phyloP scores from a whole-genome alignment of 768 basidiomycete species.

The Mycena amicta region DNA sequence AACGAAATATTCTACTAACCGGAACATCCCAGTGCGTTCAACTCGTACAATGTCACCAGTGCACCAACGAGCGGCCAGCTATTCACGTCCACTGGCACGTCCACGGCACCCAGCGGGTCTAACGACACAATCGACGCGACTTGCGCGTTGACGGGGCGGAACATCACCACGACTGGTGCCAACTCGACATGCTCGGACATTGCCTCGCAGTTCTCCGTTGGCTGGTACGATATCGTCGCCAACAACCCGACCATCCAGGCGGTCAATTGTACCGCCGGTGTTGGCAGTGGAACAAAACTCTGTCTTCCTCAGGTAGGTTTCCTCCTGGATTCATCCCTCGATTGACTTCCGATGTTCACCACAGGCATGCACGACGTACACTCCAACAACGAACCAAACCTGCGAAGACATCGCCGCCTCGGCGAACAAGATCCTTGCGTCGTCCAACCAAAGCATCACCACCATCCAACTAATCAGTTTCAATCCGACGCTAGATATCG shows the following conservation, averaged over 20 bases:
- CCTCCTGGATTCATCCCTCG: background rate
- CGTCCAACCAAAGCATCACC: slow-evolving; percentile 4
- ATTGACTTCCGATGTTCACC: background rate
- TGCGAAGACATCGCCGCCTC: slow-evolving; percentile 6
- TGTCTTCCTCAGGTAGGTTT: slow-evolving; percentile 3
- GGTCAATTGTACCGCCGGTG: background rate
- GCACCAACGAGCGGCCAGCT: background rate
- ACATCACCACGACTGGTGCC: background rate
- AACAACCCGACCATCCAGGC: slow-evolving; percentile 4
- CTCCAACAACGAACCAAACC: background rate
- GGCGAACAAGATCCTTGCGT: background rate
- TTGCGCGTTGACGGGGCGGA: slow-evolving; percentile 4
- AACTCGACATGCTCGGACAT: background rate
- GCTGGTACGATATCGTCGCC: slow-evolving; percentile 4
- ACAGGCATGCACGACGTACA: slow-evolving; percentile 10
- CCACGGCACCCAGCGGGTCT: background rate
- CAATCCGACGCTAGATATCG: slow-evolving; percentile 2
- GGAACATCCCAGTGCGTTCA: background rate
- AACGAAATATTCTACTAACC: background rate
- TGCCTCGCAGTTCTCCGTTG: slow-evolving; percentile 7
- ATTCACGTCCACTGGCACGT: background rate
- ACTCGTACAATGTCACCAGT: background rate
- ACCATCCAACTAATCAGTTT: slow-evolving; percentile 6
- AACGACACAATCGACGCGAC: slow-evolving; percentile 1
- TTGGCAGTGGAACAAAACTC: slow-evolving; percentile 1